Evolutionary conservation across 1,284 basidiomycete species (phyloP).

Genomic region (Rhodotorula sp.): DNA sequence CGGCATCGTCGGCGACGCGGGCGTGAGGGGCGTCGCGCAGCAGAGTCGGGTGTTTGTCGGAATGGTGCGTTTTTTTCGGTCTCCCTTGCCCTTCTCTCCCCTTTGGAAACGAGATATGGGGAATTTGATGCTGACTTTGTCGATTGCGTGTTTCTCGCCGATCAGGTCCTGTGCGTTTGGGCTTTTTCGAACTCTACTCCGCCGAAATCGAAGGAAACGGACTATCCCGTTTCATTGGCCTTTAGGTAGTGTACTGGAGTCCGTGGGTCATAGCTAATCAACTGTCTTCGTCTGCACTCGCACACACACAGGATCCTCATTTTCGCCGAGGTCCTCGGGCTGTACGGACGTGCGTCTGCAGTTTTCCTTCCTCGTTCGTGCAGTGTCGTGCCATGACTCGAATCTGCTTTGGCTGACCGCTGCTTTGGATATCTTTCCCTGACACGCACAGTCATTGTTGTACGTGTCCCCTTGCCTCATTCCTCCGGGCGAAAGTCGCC

Average conservation of each 20-base stretch:
- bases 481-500: too few relatives aligned
- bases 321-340: conserved; percentile 50
- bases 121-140: too few relatives aligned
- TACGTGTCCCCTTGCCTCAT: conserved; percentile 19
- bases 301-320: conserved; percentile 52
- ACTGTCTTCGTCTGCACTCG: too few relatives aligned
- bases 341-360: conserved; percentile 46
- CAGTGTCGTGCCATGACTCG: background rate
- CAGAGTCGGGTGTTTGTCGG: conserved; percentile 36
- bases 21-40: conserved; percentile 53
- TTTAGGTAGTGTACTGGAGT: too few relatives aligned
- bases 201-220: background rate
- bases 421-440: background rate
- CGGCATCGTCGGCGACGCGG: conserved; percentile 54
- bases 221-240: background rate
- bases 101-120: too few relatives aligned
- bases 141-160: too few relatives aligned
- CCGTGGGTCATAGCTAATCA: too few relatives aligned
- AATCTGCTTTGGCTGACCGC: background rate
- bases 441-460: conserved; percentile 48
- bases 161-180: conserved; percentile 11
- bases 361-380: background rate
- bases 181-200: too few relatives aligned
- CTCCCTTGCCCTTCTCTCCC: background rate
- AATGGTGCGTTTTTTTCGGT: conserved; percentile 19